These are phyloP conservation scores for Diaporthe humulicola DNA, from an alignment of 2,329 filamentous ascomycete genomes.

Conservation along the genomic window DNA sequence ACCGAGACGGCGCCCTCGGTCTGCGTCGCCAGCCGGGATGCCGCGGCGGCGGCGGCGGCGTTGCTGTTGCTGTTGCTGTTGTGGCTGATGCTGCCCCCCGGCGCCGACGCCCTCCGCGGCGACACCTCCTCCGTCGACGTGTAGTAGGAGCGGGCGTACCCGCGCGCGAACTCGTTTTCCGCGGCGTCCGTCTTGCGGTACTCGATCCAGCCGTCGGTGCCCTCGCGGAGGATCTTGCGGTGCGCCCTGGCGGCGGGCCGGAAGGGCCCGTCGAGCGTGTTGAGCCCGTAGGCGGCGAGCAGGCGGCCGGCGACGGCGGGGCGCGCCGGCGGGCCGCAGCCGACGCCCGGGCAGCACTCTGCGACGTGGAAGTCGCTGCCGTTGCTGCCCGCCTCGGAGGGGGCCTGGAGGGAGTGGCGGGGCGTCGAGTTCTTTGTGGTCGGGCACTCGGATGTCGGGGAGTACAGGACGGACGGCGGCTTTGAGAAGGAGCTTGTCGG, in stretches of 20 bases:
- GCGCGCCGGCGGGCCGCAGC: conserved; percentile 37
- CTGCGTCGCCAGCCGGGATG: neutral
- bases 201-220: conserved; percentile 65
- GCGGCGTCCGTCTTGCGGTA: conserved; percentile 60
- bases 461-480: conserved; percentile 37
- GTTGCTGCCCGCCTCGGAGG: conserved; percentile 9
- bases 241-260: conserved; percentile 65
- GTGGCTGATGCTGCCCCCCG: neutral
- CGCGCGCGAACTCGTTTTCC: conserved; percentile 61
- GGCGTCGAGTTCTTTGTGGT: conserved; percentile 37
- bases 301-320: conserved; percentile 61
- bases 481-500: conserved; percentile 23
- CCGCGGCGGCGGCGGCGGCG: conserved; percentile 42
- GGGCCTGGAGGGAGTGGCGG: conserved; percentile 35
- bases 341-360: conserved; percentile 41
- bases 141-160: conserved; percentile 68
- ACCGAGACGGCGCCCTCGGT: neutral
- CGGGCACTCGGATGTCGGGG: conserved; percentile 28
- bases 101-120: conserved; percentile 1
- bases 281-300: conserved; percentile 67
- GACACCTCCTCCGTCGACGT: conserved; percentile 46
- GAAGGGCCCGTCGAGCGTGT: conserved; percentile 64
- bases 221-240: conserved; percentile 58
- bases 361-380: conserved; percentile 25
- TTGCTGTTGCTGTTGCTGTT: conserved; percentile 27